Percentiles rank a stretch among this genome's conserved stretches.
These are phyloP conservation scores for Physcia stellaris DNA, from an alignment of 495 filamentous ascomycete species.

Conservation along the genomic window DNA sequence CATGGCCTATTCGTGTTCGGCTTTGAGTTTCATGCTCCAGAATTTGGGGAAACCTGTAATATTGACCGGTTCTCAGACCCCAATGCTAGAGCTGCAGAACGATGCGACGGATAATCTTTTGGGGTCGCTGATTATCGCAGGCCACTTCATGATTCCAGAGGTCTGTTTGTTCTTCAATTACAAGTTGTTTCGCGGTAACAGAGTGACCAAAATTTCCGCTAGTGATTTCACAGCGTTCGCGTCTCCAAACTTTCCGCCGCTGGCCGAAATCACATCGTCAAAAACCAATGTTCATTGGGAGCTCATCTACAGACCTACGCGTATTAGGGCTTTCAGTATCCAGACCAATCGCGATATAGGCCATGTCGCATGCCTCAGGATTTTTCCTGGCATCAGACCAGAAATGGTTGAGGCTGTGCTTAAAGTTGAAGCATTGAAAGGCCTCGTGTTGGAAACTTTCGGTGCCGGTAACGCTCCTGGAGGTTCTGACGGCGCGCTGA, in stretches of 20 bases:
- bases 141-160: conserved; percentile 92
- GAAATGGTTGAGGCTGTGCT: conserved; percentile 90
- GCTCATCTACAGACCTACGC: conserved; percentile 59
- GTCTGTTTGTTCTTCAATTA: conserved; percentile 95
- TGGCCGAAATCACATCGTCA: conserved; percentile 68
- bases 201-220: conserved; percentile 79
- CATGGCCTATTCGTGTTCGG: conserved; percentile 82
- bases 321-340: conserved; percentile 60
- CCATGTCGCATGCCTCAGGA: conserved; percentile 82
- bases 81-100: conserved; percentile 83
- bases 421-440: conserved; percentile 59
- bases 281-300: conserved; percentile 77
- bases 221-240: conserved; percentile 78
- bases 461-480: conserved; percentile 88
- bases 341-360: conserved; percentile 69
- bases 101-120: conserved; percentile 96
- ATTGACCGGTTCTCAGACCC: conserved; percentile 80
- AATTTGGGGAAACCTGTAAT: conserved; percentile 88
- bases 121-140: conserved; percentile 82
- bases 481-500: conserved; percentile 70
- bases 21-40: conserved; percentile 86
- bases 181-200: conserved; percentile 81
- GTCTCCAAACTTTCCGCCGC: conserved; percentile 67
- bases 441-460: conserved; percentile 87
- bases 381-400: conserved; percentile 91